Evolutionary conservation across 2,329 filamentous ascomycete genomes (phyloP), one percentile per base, ranked within the genome.

Genomic region (Alternaria burnsii): DNA sequence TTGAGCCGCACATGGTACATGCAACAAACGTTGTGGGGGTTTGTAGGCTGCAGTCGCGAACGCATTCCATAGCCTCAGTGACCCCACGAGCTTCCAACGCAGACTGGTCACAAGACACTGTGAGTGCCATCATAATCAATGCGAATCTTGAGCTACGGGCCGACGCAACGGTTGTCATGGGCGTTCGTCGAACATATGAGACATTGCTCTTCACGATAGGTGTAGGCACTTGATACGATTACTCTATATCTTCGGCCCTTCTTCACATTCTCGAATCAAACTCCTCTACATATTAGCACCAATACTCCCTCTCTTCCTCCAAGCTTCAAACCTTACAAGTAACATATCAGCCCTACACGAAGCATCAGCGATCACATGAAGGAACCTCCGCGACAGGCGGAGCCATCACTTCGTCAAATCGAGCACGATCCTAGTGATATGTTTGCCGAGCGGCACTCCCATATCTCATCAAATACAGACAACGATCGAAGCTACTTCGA

Each of bases 101-200:
- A 18, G 69, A 58, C 77, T 76, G 44, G 74, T 71, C 64, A 71
- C 75, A 53, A 82, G 80, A 34, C 54, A 59, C 50, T 12, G 14
- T 55, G 46, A 54, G 44, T 42, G 47, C 55, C 58, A 66, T 52
- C 28, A 56, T 28, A 24, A 32, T 36, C 22, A 22, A 36, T 16
- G 41, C 40, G 16, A 14, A 14, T 34, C 26, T 36, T 51, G 40
- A 30, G 51, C 57, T 50, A 54, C 38, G 40, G 18, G 46, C 51
- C 36, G 48, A 32, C 53, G 38, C 30, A 16, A 22, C 58, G 56
- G 55, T 22, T 34, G 30, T 43, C 16, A 20, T 41, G 18, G 51
- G 53, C 50, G 64, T 65, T 65, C 41, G 56, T 51, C 51, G 34
- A 48, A 32, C 38, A 50, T 57, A 61, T 63, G 52, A 61, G 41